Percentiles rank a stretch among this genome's conserved stretches.
Conservation (phyloP, 371 early-diverging fungal species). For the Mortierella sp. region DNA sequence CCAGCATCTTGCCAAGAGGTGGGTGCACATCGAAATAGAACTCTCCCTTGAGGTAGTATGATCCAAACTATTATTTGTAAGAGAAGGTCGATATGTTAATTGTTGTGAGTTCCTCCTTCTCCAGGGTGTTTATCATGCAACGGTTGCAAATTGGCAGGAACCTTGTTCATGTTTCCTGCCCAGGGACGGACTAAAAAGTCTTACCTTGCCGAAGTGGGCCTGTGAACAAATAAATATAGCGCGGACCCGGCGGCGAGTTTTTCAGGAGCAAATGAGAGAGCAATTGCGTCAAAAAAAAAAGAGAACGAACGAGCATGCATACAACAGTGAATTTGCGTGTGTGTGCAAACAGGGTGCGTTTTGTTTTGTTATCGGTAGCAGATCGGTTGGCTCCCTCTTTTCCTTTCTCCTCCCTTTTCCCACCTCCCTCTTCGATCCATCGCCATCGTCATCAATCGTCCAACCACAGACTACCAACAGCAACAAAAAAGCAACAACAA, state of each 20-base stretch:
- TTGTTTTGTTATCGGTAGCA: not conserved
- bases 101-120: too few relatives aligned
- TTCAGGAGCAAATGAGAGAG: conserved; percentile 38
- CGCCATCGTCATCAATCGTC: conserved; percentile 1
- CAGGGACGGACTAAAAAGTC: not conserved
- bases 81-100: not conserved
- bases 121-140: not conserved
- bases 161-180: not conserved
- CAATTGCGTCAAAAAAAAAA: conserved; percentile 21
- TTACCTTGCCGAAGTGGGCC: conserved; percentile 93
- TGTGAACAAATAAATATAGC: conserved; percentile 58
- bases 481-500: not conserved
- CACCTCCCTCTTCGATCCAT: not conserved
- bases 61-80: conserved; percentile 81
- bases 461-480: not conserved
- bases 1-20: conserved; percentile 99
- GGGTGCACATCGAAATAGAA: conserved; percentile 99
- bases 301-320: not conserved
- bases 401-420: not conserved
- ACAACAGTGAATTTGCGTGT: not conserved
- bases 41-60: conserved; percentile 92
- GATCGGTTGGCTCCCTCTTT: not conserved
- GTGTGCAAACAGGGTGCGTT: not conserved
- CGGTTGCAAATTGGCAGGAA: not conserved
- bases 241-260: not conserved